These are phyloP conservation scores for Cylindrodendrum hubeiense DNA, from an alignment of 2,329 filamentous ascomycete genomes.

Conservation along the genomic window DNA sequence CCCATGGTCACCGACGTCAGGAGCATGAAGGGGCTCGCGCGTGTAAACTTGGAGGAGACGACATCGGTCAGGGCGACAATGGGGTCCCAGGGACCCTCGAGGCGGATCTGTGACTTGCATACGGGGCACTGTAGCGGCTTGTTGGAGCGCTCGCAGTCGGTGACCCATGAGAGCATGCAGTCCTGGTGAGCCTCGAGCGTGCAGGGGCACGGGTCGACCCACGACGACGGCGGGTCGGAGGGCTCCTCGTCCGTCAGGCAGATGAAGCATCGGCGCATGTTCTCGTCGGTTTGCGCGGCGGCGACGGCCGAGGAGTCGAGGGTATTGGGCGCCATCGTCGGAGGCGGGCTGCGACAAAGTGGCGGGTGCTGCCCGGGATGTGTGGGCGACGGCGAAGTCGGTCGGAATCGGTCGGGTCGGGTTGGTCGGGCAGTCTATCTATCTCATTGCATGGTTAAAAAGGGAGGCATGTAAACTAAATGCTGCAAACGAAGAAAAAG, in stretches of 20 bases:
- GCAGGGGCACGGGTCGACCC: constrained; percentile 92
- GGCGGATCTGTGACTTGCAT: constrained; percentile 84
- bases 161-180: constrained; percentile 92
- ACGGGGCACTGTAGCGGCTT: constrained; percentile 86
- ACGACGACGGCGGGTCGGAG: constrained; percentile 63
- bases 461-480: background rate
- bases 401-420: constrained; percentile 26
- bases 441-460: constrained; percentile 17
- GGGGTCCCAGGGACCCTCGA: constrained; percentile 80
- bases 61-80: constrained; percentile 76
- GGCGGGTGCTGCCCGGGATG: constrained; percentile 16
- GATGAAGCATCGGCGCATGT: constrained; percentile 69
- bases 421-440: constrained; percentile 3
- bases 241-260: constrained; percentile 70
- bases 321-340: constrained; percentile 3
- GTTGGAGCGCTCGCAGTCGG: constrained; percentile 80
- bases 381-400: constrained; percentile 4
- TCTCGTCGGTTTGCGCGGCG: constrained; percentile 31
- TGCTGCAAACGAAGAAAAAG: background rate
- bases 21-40: constrained; percentile 72
- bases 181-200: constrained; percentile 91
- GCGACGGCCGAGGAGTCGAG: constrained; percentile 1
- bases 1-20: constrained; percentile 67
- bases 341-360: too few species aligned
- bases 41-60: constrained; percentile 67